Conservation (phyloP, 176 grass and related monocot species). For the Musa itinerans region DNA sequence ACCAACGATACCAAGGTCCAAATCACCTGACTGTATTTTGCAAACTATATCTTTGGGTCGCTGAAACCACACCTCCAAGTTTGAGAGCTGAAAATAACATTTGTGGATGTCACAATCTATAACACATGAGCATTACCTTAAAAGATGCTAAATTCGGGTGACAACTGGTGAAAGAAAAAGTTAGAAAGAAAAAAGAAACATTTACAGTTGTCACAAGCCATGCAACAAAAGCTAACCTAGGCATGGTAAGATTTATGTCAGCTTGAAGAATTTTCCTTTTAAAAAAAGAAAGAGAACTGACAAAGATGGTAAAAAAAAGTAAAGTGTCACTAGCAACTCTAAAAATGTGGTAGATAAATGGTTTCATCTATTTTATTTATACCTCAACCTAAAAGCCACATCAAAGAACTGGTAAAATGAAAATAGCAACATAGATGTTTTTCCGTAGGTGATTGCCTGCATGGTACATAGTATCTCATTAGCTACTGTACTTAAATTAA, state of each 20-base stretch:
- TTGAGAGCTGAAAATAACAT: constrained; percentile 47
- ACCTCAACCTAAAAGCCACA: background rate
- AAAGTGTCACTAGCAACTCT: no score
- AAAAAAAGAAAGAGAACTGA: no score
- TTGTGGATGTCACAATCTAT: background rate
- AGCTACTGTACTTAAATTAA: no score
- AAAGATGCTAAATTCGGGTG: background rate
- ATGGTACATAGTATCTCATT: no score
- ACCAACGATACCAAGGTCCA: constrained; percentile 85
- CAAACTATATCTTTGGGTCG: constrained; percentile 89
- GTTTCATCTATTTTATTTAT: background rate
- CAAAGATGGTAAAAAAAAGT: no score
- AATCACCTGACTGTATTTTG: constrained; percentile 73
- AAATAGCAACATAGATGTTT: no score
- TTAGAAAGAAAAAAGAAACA: background rate
- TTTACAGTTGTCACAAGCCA: no score
- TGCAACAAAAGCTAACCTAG: no score
- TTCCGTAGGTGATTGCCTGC: no score
- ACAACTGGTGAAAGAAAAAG: background rate
- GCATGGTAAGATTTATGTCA: no score
- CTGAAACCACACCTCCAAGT: constrained; percentile 96
- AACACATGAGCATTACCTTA: background rate
- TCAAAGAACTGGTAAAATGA: background rate
- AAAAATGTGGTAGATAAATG: no score
- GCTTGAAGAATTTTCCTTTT: no score